These are phyloP conservation scores for Collybia sordida DNA, from an alignment of 768 basidiomycete species.

Conservation along the genomic window DNA sequence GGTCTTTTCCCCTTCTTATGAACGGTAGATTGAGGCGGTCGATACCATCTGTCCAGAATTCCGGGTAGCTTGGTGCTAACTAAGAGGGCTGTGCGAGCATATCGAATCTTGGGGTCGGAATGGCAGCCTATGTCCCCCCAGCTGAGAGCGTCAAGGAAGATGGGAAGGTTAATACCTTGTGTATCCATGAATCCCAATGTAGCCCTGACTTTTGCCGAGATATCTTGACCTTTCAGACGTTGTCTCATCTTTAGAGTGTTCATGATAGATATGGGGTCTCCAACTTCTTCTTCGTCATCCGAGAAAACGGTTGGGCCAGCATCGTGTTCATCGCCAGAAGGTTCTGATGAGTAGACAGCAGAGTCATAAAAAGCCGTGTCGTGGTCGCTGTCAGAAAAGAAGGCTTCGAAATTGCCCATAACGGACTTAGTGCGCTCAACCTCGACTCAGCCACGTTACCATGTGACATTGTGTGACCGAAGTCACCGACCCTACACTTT, in stretches of 20 bases:
- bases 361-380: no score
- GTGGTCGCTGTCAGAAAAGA: no score
- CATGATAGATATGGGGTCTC: neutral
- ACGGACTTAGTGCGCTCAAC: no score
- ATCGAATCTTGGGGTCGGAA: slow-evolving; percentile 6
- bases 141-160: slow-evolving; percentile 16
- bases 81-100: slow-evolving; percentile 15
- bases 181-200: neutral
- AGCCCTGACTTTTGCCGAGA: neutral
- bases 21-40: slow-evolving; percentile 13
- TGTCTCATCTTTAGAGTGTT: neutral
- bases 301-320: neutral
- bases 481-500: no score
- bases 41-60: slow-evolving; percentile 19
- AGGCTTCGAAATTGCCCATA: no score
- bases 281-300: neutral
- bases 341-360: no score
- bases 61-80: slow-evolving; percentile 15
- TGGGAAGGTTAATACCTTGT: slow-evolving; percentile 9
- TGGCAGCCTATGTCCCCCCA: slow-evolving; percentile 18
- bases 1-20: slow-evolving; percentile 3
- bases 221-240: neutral
- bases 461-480: no score
- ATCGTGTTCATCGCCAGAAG: no score
- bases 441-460: no score